A percentile compares a stretch with the other conserved stretches of the same genome.
Conservation (phyloP, 1,284 basidiomycete species). For the Athelia sp. region DNA sequence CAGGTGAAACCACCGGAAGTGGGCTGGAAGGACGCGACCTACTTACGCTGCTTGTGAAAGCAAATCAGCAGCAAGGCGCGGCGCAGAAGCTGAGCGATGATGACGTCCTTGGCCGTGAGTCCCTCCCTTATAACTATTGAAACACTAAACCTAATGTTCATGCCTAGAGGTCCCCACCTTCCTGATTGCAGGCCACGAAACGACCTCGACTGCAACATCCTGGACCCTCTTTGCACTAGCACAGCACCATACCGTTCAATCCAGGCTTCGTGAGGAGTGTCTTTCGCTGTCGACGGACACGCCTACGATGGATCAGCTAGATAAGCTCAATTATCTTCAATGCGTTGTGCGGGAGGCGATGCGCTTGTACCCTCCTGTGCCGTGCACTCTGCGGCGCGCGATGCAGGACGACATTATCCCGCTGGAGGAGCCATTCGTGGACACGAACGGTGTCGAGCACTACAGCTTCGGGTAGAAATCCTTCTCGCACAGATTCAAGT, state of each 20-base stretch:
- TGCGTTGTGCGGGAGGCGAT: conserved; percentile 66
- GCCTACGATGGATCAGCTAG: conserved; percentile 60
- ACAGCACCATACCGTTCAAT: conserved; percentile 50
- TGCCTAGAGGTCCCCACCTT: conserved; percentile 37
- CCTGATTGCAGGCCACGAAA: conserved; percentile 74
- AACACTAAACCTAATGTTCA: background rate
- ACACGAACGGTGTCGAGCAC: conserved; percentile 31
- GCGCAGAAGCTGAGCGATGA: conserved; percentile 61
- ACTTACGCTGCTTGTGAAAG: conserved; percentile 52
- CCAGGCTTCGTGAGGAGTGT: conserved; percentile 67
- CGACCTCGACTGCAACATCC: conserved; percentile 42
- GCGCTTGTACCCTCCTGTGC: conserved; percentile 61
- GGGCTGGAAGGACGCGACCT: conserved; percentile 38
- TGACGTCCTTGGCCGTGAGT: conserved; percentile 68
- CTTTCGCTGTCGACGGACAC: conserved; percentile 40
- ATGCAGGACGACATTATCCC: conserved; percentile 56
- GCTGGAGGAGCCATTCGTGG: conserved; percentile 37
- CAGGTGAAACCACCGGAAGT: conserved; percentile 12
- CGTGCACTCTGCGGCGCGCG: conserved; percentile 45
- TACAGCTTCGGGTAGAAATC: conserved; percentile 29
- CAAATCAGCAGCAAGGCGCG: conserved; percentile 57
- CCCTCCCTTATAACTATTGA: background rate
- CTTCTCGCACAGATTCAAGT: too few species aligned
- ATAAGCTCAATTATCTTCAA: conserved; percentile 57
- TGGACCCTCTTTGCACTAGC: conserved; percentile 67